phyloP scores from a whole-genome alignment of 164 flowering plant species.

The Liquidambar formosana region DNA sequence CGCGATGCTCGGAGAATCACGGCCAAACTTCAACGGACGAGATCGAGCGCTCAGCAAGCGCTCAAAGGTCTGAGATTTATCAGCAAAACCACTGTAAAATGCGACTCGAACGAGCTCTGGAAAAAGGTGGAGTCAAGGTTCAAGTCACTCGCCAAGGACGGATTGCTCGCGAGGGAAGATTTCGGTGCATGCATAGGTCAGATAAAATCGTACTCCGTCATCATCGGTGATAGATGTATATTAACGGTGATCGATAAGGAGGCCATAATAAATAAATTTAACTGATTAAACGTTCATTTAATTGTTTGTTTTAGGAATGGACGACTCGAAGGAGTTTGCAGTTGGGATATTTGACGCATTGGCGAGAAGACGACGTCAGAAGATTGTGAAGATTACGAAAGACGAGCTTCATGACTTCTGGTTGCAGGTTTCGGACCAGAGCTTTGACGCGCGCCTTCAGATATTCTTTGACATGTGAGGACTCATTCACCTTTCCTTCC shows the following conservation, averaged over 20 bases:
- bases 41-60: constrained; percentile 71
- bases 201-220: background rate
- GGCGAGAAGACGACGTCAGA: constrained; percentile 64
- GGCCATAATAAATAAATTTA: background rate
- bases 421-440: constrained; percentile 83
- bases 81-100: constrained; percentile 49
- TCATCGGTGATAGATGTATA: background rate
- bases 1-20: constrained; percentile 56
- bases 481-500: background rate
- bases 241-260: no score
- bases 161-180: constrained; percentile 68
- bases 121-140: constrained; percentile 68
- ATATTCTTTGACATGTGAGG: constrained; percentile 92
- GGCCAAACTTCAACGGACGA: constrained; percentile 57
- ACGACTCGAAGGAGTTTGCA: constrained; percentile 90
- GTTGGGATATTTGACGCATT: constrained; percentile 82
- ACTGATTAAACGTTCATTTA: background rate
- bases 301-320: constrained; percentile 66
- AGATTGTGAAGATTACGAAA: constrained; percentile 49
- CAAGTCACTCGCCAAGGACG: constrained; percentile 52
- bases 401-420: constrained; percentile 90
- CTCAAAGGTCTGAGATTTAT: constrained; percentile 84
- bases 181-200: constrained; percentile 89
- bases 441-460: constrained; percentile 96
- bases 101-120: constrained; percentile 52